These are phyloP conservation scores for Xerocomellus amylosporus DNA, from an alignment of 768 basidiomycete species.

Conservation along the genomic window DNA sequence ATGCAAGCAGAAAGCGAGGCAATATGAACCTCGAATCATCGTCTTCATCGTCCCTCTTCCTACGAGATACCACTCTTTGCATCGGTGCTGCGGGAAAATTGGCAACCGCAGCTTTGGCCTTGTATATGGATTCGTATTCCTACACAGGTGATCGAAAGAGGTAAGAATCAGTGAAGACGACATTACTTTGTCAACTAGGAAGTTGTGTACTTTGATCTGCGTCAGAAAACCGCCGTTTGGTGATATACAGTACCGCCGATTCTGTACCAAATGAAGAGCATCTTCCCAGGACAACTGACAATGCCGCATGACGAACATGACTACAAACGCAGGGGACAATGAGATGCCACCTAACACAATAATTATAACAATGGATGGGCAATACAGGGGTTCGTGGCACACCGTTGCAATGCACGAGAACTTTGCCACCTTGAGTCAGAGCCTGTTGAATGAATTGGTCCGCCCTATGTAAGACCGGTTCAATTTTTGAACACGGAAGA, in stretches of 20 bases:
- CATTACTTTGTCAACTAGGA: not conserved
- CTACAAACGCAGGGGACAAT: conserved; percentile 83
- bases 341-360: conserved; percentile 70
- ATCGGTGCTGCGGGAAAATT: conserved; percentile 45
- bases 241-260: conserved; percentile 89
- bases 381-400: not conserved
- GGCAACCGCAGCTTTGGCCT: conserved; percentile 68
- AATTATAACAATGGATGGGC: not conserved
- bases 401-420: conserved; percentile 91
- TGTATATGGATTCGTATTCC: conserved; percentile 95
- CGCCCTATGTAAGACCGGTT: conserved; percentile 45
- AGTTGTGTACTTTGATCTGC: conserved; percentile 72
- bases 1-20: not conserved
- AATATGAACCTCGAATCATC: conserved; percentile 47
- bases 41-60: conserved; percentile 76
- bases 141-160: conserved; percentile 27
- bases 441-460: conserved; percentile 74
- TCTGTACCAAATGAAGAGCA: conserved; percentile 84
- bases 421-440: conserved; percentile 56
- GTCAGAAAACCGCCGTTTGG: conserved; percentile 90
- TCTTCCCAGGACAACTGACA: conserved; percentile 83
- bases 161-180: not conserved
- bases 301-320: conserved; percentile 92
- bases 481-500: not conserved
- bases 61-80: conserved; percentile 46